Evolutionary conservation across 140 eudicot species (phyloP).

Genomic region (Ambrosia hybrid): DNA sequence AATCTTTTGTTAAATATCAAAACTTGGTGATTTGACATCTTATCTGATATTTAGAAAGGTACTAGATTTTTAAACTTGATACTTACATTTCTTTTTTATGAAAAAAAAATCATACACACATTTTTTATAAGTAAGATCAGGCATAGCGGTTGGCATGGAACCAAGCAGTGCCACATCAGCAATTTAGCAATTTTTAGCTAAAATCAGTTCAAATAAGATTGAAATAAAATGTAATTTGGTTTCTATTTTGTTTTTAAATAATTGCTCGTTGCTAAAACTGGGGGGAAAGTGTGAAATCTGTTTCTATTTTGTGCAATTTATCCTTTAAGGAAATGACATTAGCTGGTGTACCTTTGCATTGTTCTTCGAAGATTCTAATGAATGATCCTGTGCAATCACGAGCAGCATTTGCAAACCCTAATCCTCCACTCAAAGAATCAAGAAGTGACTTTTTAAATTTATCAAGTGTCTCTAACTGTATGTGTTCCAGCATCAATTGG

Average conservation of each 20-base stretch:
- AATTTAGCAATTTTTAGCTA: not conserved
- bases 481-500: conserved; percentile 78
- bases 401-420: conserved; percentile 75
- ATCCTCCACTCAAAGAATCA: conserved; percentile 72
- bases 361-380: conserved; percentile 62
- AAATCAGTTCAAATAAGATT: not conserved
- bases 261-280: not conserved
- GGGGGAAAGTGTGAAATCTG: not conserved
- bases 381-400: conserved; percentile 46
- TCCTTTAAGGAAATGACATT: conserved; percentile 6
- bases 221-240: not conserved
- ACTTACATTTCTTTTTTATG: no score
- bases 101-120: not conserved
- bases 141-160: not conserved
- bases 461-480: conserved; percentile 73
- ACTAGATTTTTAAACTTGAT: no score
- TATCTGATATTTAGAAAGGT: not conserved
- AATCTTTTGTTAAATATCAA: not conserved
- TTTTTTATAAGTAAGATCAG: no score
- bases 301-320: not conserved
- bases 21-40: not conserved
- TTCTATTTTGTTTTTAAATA: not conserved
- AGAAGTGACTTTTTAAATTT: conserved; percentile 76
- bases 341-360: conserved; percentile 56
- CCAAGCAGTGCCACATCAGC: not conserved